Base-by-base conservation (phyloP, 2,329 filamentous ascomycete species). In the Nemania abortiva region DNA sequence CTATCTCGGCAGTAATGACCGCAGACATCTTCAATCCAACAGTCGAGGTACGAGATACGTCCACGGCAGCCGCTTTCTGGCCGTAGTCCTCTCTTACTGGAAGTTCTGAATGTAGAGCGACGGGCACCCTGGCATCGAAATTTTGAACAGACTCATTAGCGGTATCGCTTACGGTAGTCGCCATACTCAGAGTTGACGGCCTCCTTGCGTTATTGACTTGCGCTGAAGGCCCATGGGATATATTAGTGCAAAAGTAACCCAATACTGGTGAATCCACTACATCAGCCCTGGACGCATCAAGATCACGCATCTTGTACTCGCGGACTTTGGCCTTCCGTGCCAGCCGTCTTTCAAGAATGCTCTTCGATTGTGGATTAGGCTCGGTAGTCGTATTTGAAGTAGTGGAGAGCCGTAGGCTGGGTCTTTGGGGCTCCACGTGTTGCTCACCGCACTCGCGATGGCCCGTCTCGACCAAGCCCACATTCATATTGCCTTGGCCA, bases 251-350 rank as follows among this genome's bases (percentile, higher is more conserved):
- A 34, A 75, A 75, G 63, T 72, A 72, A n/a, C 75, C 75, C 10
- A 76, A 60, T 10, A 77, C 50, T 6, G 76, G 74, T 1, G 76
- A 77, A 62, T 63, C 57, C 10, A 61, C 45, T 10, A 60, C 37
- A 52, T 71, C 59, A 34, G 42, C 62, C 29, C 67, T 63, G 34
- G 74, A 67, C 45, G 66, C 69, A 37, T 75, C 70, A n/a, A 77
- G 56, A 47, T 75, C 72, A 45, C 72, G 71, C 50, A 71, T 68
- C 47, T 75, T 74, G 63, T 74, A 74, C 47, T 73, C 73, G 34
- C 65, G 70, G 13, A 74, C 72, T 50, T 71, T 74, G 18, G 71
- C 71, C 54, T 73, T 74, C 20, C 75, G 71, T 31, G 71, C 74
- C 39, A 73, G 68, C 29, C 75, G 71, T 42, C 73, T 69, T 57